Conservation (phyloP, 768 basidiomycete genomes). For the Naganishia vaughanmartiniae region DNA sequence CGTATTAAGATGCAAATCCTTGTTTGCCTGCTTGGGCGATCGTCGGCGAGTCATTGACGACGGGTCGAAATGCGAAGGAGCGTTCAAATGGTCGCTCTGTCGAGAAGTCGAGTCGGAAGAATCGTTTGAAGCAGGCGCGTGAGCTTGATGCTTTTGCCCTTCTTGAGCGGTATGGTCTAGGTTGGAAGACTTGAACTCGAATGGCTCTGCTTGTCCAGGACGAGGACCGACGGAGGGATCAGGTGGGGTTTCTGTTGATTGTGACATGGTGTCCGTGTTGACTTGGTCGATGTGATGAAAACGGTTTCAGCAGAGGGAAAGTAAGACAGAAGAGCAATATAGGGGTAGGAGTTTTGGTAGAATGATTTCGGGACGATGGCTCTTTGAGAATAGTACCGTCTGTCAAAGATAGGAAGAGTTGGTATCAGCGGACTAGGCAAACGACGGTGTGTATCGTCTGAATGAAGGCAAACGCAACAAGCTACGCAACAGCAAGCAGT, state of each 20-base stretch:
- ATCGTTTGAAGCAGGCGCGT: neutral
- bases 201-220: neutral
- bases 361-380: neutral
- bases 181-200: constrained; percentile 13
- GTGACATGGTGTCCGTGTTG: neutral
- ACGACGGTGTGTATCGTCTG: no score
- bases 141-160: neutral
- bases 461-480: no score
- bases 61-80: constrained; percentile 18
- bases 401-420: neutral
- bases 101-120: constrained; percentile 8
- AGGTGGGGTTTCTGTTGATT: neutral
- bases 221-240: constrained; percentile 6
- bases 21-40: constrained; percentile 22
- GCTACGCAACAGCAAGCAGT: no score
- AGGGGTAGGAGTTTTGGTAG: no score
- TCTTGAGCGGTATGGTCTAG: neutral
- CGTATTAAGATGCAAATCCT: constrained; percentile 19
- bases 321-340: neutral
- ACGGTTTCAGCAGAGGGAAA: neutral
- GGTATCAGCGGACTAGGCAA: no score
- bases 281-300: neutral
- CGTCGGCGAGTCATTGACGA: constrained; percentile 16
- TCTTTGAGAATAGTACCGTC: neutral
- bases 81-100: constrained; percentile 6